Evolutionary conservation across 148 eudicot genomes (phyloP).

Genomic region (Vaccinium darrowii): DNA sequence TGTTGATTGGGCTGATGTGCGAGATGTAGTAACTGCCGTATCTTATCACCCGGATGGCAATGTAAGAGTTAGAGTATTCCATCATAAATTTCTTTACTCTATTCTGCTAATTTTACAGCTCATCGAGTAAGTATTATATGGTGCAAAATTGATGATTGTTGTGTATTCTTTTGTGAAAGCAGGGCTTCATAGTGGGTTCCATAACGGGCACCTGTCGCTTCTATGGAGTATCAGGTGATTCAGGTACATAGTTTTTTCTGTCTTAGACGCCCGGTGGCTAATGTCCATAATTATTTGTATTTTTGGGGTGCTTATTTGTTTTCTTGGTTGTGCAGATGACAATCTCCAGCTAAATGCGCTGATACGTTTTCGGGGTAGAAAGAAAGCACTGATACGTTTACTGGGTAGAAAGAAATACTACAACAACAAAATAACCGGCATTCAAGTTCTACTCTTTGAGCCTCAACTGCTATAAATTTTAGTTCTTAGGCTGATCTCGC

Average conservation of each 20-base stretch:
- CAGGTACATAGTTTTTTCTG: slow-evolving; percentile 33
- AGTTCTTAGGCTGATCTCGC: not conserved
- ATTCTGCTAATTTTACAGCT: not conserved
- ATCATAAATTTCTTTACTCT: not conserved
- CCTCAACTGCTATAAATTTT: not conserved
- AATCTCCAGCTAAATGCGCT: slow-evolving; percentile 41
- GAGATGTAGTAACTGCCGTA: slow-evolving; percentile 65
- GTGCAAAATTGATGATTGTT: not conserved
- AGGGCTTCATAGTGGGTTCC: slow-evolving; percentile 72
- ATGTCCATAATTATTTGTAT: not conserved
- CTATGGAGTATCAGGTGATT: slow-evolving; percentile 36
- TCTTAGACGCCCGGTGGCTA: not conserved
- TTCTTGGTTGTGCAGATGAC: slow-evolving; percentile 33
- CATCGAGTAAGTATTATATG: not conserved
- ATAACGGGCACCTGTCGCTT: slow-evolving; percentile 64
- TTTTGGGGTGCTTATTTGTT: not conserved
- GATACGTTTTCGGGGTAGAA: slow-evolving; percentile 39
- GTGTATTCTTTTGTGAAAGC: slow-evolving; percentile 21
- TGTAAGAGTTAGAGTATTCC: slow-evolving; percentile 32
- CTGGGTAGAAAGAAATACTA: slow-evolving; percentile 41
- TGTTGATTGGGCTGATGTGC: slow-evolving; percentile 71
- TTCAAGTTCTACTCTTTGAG: slow-evolving; percentile 52
- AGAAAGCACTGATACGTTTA: slow-evolving; percentile 29
- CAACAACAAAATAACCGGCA: slow-evolving; percentile 56
- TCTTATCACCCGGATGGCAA: slow-evolving; percentile 80